Evolutionary conservation across 495 filamentous ascomycete genomes (phyloP).

Genomic region (Hypoxylon fragiforme): DNA sequence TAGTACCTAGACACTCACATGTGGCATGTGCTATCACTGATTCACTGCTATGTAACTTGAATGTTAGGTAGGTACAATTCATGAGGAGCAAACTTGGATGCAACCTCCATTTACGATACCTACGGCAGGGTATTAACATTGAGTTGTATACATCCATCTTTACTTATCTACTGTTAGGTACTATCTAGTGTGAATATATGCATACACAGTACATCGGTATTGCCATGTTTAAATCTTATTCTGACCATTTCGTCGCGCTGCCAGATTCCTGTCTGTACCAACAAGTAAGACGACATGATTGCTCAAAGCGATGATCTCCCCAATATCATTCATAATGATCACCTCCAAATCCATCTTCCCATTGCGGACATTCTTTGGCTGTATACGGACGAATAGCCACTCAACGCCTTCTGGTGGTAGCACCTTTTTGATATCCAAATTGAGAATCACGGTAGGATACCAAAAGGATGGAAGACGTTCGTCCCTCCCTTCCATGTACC

Average conservation of each 20-base stretch:
- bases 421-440: slow-evolving; percentile 66
- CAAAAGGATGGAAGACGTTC: slow-evolving; percentile 52
- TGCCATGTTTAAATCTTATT: slow-evolving; percentile 37
- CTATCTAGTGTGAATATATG: background rate
- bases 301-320: slow-evolving; percentile 62
- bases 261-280: slow-evolving; percentile 54
- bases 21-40: too few relatives aligned
- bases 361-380: slow-evolving; percentile 57
- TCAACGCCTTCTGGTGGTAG: slow-evolving; percentile 62
- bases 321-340: slow-evolving; percentile 56
- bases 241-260: slow-evolving; percentile 39
- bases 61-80: too few relatives aligned
- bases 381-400: slow-evolving; percentile 64
- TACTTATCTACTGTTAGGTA: too few relatives aligned
- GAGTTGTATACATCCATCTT: too few relatives aligned
- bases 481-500: slow-evolving; percentile 17
- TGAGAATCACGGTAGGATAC: slow-evolving; percentile 74
- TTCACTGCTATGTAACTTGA: too few relatives aligned
- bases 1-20: too few relatives aligned
- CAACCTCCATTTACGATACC: too few relatives aligned
- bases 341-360: slow-evolving; percentile 67
- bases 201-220: too few relatives aligned
- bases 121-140: too few relatives aligned
- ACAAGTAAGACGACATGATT: slow-evolving; percentile 64
- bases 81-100: too few relatives aligned